Evolutionary conservation across 257 asterid species (phyloP).

Genomic region (Solanum peruvianum): DNA sequence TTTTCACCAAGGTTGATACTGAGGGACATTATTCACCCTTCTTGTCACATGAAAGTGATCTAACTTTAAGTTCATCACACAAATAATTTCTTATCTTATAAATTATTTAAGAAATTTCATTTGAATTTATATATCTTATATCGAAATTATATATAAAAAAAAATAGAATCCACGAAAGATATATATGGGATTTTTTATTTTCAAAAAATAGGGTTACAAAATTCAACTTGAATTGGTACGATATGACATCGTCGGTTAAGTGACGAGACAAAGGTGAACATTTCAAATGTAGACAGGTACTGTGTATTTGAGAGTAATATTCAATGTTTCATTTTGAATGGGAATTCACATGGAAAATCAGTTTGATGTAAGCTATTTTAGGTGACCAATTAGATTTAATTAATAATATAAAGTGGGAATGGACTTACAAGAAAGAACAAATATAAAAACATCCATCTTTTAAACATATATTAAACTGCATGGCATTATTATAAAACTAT

Average conservation of each 20-base stretch:
- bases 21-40: background rate
- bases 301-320: background rate
- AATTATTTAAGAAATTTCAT: background rate
- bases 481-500: constrained; percentile 2
- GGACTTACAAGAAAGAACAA: background rate
- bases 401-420: background rate
- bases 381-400: background rate
- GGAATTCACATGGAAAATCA: constrained; percentile 1
- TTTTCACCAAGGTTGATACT: background rate
- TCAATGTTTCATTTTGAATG: constrained; percentile 3
- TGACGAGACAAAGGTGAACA: background rate
- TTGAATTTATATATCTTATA: too few species aligned
- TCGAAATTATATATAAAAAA: background rate
- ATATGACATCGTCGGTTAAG: background rate
- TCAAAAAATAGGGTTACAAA: background rate
- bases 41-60: background rate
- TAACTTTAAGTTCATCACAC: background rate
- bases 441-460: background rate
- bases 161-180: background rate
- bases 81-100: background rate
- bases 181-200: background rate
- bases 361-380: background rate
- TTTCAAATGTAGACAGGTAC: background rate
- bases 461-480: background rate
- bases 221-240: background rate